A percentile compares a stretch with the other conserved stretches of the same genome.
These are phyloP conservation scores for Leishmania lainsoni DNA, from an alignment of 208 protist species.

Conservation along the genomic window DNA sequence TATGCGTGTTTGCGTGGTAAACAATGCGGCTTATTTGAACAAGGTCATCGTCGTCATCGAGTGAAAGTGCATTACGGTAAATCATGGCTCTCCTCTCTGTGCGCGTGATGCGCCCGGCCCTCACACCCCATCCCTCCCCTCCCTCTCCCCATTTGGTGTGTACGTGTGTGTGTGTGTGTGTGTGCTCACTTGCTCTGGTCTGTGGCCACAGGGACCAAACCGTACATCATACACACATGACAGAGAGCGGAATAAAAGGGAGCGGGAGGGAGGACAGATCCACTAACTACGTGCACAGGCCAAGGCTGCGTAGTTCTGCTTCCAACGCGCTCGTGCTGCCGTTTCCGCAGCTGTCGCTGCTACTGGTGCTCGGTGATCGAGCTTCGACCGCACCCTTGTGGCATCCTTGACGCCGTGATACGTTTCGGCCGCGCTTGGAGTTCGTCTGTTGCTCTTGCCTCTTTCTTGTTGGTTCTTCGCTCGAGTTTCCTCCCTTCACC, in stretches of 20 bases:
- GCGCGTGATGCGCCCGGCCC: background rate
- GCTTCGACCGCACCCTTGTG: background rate
- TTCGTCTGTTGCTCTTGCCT: background rate
- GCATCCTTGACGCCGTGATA: background rate
- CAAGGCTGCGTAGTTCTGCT: constrained; percentile 25
- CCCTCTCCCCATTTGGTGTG: background rate
- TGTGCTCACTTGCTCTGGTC: background rate
- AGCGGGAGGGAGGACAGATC: background rate
- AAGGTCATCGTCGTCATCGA: background rate
- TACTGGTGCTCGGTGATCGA: constrained; percentile 14
- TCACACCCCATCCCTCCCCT: background rate
- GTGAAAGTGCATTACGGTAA: background rate
- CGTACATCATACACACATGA: background rate
- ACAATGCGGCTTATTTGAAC: background rate
- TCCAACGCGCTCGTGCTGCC: constrained; percentile 14
- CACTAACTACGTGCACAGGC: background rate
- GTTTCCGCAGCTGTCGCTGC: constrained; percentile 11
- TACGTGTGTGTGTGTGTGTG: constrained; percentile 12
- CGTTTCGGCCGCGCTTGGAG: background rate
- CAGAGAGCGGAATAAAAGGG: background rate
- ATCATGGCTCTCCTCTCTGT: background rate
- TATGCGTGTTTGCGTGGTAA: background rate
- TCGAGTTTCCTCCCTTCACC: background rate
- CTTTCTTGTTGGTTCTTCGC: background rate
- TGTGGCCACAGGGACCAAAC: background rate